Conservation (phyloP, 148 eudicot genomes). For the Limonium bicolor region DNA sequence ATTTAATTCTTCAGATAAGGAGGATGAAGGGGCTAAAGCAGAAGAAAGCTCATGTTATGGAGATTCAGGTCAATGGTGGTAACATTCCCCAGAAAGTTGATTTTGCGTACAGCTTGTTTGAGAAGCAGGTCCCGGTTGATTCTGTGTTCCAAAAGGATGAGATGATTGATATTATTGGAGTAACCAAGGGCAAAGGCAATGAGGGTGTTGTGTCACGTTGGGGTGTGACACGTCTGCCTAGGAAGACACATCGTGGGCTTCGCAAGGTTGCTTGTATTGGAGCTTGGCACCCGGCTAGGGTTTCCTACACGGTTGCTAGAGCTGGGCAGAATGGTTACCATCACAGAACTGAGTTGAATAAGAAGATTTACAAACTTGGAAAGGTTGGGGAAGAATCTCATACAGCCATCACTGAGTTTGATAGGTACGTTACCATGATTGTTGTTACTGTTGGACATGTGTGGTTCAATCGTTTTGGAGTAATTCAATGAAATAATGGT, state of each 20-base stretch:
- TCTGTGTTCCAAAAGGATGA: constrained; percentile 50
- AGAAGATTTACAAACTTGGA: constrained; percentile 55
- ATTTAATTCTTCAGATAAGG: too few species aligned
- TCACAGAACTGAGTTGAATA: constrained; percentile 68
- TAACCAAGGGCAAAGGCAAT: constrained; percentile 72
- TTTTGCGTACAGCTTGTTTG: constrained; percentile 45
- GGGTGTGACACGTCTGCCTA: constrained; percentile 77
- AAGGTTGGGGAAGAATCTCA: constrained; percentile 45
- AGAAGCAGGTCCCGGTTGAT: constrained; percentile 52
- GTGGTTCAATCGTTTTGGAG: too few species aligned
- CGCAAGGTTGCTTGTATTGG: constrained; percentile 75
- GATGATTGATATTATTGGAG: constrained; percentile 73
- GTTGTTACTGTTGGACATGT: too few species aligned
- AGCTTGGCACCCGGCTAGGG: constrained; percentile 80
- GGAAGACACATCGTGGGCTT: constrained; percentile 71
- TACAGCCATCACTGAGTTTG: constrained; percentile 44
- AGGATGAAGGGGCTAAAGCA: constrained; percentile 60
- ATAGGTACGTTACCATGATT: constrained; percentile 25
- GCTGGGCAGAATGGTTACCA: constrained; percentile 80
- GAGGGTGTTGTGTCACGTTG: constrained; percentile 84
- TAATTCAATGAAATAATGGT: too few species aligned
- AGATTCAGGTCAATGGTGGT: constrained; percentile 57
- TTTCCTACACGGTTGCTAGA: constrained; percentile 65
- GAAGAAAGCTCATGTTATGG: constrained; percentile 72
- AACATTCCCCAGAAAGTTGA: constrained; percentile 47